Base-by-base conservation (phyloP, 2,329 filamentous ascomycete genomes). In the Dactylella cylindrospora region DNA sequence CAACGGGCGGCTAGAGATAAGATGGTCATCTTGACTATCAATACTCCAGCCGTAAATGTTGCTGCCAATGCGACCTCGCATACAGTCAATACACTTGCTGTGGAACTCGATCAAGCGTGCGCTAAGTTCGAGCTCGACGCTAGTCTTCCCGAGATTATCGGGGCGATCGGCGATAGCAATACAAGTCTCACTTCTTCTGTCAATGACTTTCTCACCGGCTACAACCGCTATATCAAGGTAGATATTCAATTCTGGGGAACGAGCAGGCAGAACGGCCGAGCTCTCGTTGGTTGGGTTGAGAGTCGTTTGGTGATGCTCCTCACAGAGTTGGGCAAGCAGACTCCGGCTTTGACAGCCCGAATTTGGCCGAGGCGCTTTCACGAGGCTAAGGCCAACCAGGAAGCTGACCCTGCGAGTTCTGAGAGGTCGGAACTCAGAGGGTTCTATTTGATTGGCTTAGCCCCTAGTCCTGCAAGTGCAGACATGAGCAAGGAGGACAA, bases 231-330 rank as follows among this genome's bases (percentile, higher is more conserved):
- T 67, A 71, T 83, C 53, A 80, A 79, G 67, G 77, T 86, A 45
- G 79, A 84, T 53, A 75, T 81, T 1, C 80, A 83, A 39, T 86
- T 83, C 70, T 86, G 84, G 84, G 82, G 82, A 1, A 72, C 77
- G 5, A 81, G 80, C 1, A 71, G 76, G 1, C 72, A 76, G 1
- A 80, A 78, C 49, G 80, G 81, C 1, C 78, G 77, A 15, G 73
- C 75, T 9, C 77, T 84, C 40, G 72, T 85, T 0, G 80, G 80
- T 8, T 85, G 83, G 83, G 70, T 86, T 1, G 83, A 85, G 67
- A 83, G 80, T 5, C 76, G 79, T 50, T 82, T 78, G 50, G 75
- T 81, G 1, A 73, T 75, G 55, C 72, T 86, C 26, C 36, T 10
- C 13, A 46, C 54, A 81, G 82, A 84, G 60, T 72, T 86, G 13